Conservation (phyloP, 2,329 filamentous ascomycete genomes). For the Cordyceps pruinosa region DNA sequence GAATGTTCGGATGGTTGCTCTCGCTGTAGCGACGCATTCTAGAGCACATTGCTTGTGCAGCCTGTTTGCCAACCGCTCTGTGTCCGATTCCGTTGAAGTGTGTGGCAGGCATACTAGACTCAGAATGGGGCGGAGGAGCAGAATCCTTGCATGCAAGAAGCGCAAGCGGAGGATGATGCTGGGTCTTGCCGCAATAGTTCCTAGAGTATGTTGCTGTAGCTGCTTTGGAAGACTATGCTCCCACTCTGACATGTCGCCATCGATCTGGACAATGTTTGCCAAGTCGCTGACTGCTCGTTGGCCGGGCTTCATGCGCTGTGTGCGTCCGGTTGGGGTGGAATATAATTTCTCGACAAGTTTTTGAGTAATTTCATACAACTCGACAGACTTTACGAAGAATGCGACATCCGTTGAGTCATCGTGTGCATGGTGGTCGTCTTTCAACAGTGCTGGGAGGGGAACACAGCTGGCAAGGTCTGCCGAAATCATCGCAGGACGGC, state of each 20-base stretch:
- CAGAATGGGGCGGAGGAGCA: slow-evolving; percentile 27
- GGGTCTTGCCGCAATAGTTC: background rate
- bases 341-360: slow-evolving; percentile 25
- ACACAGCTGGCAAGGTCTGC: slow-evolving; percentile 21
- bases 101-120: slow-evolving; percentile 26
- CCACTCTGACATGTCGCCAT: slow-evolving; percentile 26
- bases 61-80: slow-evolving; percentile 16
- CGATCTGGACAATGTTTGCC: slow-evolving; percentile 25
- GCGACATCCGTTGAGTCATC: slow-evolving; percentile 15
- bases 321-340: slow-evolving; percentile 14
- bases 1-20: slow-evolving; percentile 26
- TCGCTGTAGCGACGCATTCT: slow-evolving; percentile 28
- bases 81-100: slow-evolving; percentile 9
- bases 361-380: slow-evolving; percentile 32
- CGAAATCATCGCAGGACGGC: slow-evolving; percentile 30
- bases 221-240: slow-evolving; percentile 22
- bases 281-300: slow-evolving; percentile 19
- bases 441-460: slow-evolving; percentile 18
- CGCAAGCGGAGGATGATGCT: slow-evolving; percentile 25
- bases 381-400: slow-evolving; percentile 30
- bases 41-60: slow-evolving; percentile 27
- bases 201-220: background rate
- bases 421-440: background rate
- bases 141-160: slow-evolving; percentile 30
- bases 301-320: slow-evolving; percentile 4